A percentile compares a stretch with the other conserved stretches of the same genome.
Evolutionary conservation across 2,329 filamentous ascomycete genomes (phyloP).

Genomic region (Dactylellina haptotyla): DNA sequence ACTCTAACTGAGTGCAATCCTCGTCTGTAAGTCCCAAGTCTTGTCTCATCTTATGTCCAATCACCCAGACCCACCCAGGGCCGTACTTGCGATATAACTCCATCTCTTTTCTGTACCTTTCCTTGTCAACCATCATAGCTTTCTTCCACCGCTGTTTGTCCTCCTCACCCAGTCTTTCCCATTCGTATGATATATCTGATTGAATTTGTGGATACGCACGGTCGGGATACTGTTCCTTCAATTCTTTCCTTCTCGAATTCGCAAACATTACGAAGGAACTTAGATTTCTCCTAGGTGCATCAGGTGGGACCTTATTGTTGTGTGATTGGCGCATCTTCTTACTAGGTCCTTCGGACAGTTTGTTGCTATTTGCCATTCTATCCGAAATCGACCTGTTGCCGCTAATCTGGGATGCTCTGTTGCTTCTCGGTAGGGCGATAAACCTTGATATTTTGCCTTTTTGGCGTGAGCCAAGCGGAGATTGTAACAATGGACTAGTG

Average conservation of each 20-base stretch:
- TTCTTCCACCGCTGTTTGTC: conserved; percentile 32
- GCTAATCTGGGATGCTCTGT: too few relatives aligned
- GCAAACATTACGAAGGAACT: conserved; percentile 54
- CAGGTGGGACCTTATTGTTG: conserved; percentile 53
- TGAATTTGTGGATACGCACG: conserved; percentile 42
- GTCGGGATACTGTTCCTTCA: conserved; percentile 30
- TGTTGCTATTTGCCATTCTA: conserved; percentile 17
- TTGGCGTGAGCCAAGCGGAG: background rate
- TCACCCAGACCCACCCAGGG: conserved; percentile 43
- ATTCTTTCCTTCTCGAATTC: conserved; percentile 36
- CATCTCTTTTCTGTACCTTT: conserved; percentile 50
- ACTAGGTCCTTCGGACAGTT: conserved; percentile 2
- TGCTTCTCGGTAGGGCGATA: too few relatives aligned
- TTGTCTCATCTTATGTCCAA: conserved; percentile 33
- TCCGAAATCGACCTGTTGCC: background rate
- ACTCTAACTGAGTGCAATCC: conserved; percentile 43
- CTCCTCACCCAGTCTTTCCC: conserved; percentile 35
- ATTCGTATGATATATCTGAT: conserved; percentile 47
- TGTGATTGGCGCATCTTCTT: conserved; percentile 46
- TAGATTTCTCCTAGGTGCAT: conserved; percentile 51
- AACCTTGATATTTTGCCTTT: background rate
- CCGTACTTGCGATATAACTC: conserved; percentile 47
- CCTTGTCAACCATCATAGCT: conserved; percentile 43
- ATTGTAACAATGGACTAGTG: background rate
- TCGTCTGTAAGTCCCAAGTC: conserved; percentile 43